phyloP scores from a whole-genome alignment of 805 yeast genomes.

The Grigorovia humatica region DNA sequence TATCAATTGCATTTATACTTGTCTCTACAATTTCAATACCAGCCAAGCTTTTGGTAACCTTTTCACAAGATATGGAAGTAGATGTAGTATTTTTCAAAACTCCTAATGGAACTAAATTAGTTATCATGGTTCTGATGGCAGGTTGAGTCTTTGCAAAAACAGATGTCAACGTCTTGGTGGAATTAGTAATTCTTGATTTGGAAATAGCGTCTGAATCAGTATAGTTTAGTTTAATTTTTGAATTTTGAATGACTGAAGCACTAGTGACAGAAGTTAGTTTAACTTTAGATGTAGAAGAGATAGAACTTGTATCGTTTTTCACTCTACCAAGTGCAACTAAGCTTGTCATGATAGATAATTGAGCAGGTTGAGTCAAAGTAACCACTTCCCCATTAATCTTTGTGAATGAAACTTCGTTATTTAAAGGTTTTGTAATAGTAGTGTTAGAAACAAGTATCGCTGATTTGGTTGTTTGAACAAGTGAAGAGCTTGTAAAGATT shows the following conservation, averaged over 20 bases:
- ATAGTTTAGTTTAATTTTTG: not conserved
- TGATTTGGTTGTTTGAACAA: no score
- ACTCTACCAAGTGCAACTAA: conserved; percentile 7
- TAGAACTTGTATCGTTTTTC: not conserved
- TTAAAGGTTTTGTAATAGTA: not conserved
- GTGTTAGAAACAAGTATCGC: no score
- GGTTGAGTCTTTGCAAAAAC: not conserved
- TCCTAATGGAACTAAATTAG: not conserved
- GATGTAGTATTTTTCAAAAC: not conserved
- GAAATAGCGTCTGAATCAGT: not conserved
- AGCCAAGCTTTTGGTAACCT: not conserved
- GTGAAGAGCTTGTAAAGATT: conserved; percentile 1
- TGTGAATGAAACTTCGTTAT: not conserved
- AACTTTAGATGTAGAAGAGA: not conserved
- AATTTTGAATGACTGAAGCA: not conserved
- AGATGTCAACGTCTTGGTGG: not conserved
- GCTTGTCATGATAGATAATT: conserved; percentile 17
- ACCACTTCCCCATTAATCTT: not conserved
- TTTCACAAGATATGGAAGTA: not conserved
- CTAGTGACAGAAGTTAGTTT: not conserved
- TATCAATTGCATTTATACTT: conserved; percentile 1
- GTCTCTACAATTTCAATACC: conserved; percentile 1
- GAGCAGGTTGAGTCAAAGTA: conserved; percentile 9
- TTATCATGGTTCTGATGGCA: not conserved
- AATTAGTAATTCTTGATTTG: not conserved